Evolutionary conservation across 257 asterid species (phyloP), one percentile per base, ranked within the genome.

Genomic region (Fraxinus cuspidata): DNA sequence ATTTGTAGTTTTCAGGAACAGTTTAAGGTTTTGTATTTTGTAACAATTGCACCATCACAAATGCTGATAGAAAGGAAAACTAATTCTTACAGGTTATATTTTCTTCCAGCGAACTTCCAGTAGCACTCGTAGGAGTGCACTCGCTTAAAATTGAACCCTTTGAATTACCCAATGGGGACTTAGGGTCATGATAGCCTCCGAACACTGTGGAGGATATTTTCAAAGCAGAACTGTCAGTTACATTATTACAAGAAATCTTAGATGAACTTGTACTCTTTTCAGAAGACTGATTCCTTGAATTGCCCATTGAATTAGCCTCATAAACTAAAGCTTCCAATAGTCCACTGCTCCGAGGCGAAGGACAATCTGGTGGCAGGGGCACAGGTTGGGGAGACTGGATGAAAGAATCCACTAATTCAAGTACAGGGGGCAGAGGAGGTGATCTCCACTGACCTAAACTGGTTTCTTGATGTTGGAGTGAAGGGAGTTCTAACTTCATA

Each of bases 401-500:
- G 23, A 81, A 74, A 72, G 90, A 77, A 78, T 87, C 91, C 63
- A 84, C 75, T 65, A 89, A 74, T 72, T 88, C 90, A 15, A 84
- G 86, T 76, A 79, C 80, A 58, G 91, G 86, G 64, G 81, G 32
- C 8, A 60, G 47, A 72, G 78, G 53, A 71, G 72, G 53, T 34
- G 78, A 23, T 34, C 69, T 89, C 91, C 91, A 88, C 82, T 75
- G 68, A 84, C 85, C 85, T 68, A 81, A 70, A 77, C 72, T 77
- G 58, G 89, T 82, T 74, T 84, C 89, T 80, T 81, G 88, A 88
- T 87, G 84, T 90, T 90, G 96, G 96, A 90, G 84, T 85, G 96
- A 90, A 90, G 96, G 96, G 96, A 90, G 96, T 93, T 90, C 96
- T 81, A 42, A 84, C 91, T 87, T 87, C 89, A 83, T 86, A 86